These are phyloP conservation scores for Xylariales sp. DNA, from an alignment of 2,329 filamentous ascomycete species.

Conservation along the genomic window DNA sequence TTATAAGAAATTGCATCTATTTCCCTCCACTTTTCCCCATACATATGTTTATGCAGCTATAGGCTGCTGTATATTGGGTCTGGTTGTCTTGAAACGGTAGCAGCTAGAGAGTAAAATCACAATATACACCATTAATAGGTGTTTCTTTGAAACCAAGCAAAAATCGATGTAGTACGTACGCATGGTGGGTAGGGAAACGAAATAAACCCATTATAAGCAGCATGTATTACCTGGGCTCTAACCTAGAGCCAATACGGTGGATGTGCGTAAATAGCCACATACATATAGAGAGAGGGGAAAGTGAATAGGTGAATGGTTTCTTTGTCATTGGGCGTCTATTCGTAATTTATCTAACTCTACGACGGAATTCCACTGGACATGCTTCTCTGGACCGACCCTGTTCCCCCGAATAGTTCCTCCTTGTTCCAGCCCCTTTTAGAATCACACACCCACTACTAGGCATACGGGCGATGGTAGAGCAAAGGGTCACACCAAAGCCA, in stretches of 20 bases:
- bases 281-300: too few relatives aligned
- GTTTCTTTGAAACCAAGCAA: neutral
- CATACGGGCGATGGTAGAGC: neutral
- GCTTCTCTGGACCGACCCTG: neutral
- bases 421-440: neutral
- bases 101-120: neutral
- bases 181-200: neutral
- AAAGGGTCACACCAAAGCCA: neutral
- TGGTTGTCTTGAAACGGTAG: neutral
- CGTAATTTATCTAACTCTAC: conserved; percentile 7
- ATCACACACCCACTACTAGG: neutral
- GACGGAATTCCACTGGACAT: neutral
- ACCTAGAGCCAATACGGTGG: too few relatives aligned
- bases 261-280: too few relatives aligned
- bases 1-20: neutral
- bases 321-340: conserved; percentile 18
- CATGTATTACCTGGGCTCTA: too few relatives aligned
- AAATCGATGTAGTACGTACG: neutral
- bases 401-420: neutral
- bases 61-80: neutral
- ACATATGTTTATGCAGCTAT: too few relatives aligned
- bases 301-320: neutral
- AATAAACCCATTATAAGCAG: too few relatives aligned
- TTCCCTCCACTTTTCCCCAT: neutral
- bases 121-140: neutral